Evolutionary conservation across 1,284 basidiomycete species (phyloP).

Genomic region (Laetiporus sulphureus): DNA sequence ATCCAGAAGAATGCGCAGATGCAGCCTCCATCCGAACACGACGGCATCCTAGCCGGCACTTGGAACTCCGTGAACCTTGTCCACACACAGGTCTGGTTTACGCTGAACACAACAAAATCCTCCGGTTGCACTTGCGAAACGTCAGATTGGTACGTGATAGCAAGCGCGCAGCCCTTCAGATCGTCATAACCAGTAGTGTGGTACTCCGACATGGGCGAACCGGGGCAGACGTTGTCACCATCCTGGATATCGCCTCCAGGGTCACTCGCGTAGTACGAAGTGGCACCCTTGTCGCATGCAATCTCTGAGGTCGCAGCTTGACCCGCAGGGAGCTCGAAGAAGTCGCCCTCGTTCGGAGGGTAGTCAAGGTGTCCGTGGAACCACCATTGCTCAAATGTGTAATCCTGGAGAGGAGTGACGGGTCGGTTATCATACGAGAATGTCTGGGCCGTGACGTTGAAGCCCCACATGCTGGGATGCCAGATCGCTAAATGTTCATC

Average conservation of each 20-base stretch:
- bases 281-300: conserved; percentile 54
- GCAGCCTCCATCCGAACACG: conserved; percentile 61
- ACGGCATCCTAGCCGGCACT: conserved; percentile 62
- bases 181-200: conserved; percentile 53
- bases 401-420: conserved; percentile 30
- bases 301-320: conserved; percentile 46
- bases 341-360: conserved; percentile 49
- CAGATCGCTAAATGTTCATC: conserved; percentile 23
- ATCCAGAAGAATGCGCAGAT: conserved; percentile 76
- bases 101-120: conserved; percentile 68
- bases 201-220: conserved; percentile 35
- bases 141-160: conserved; percentile 67
- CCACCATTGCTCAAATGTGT: conserved; percentile 65
- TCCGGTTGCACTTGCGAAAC: conserved; percentile 48
- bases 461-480: conserved; percentile 39
- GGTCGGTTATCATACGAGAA: conserved; percentile 40
- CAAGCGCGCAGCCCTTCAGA: conserved; percentile 61
- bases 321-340: conserved; percentile 56
- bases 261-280: conserved; percentile 43
- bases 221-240: conserved; percentile 45
- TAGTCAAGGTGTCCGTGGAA: conserved; percentile 58
- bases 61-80: conserved; percentile 58
- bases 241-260: conserved; percentile 44
- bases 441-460: conserved; percentile 49
- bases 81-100: conserved; percentile 73